phyloP scores from a whole-genome alignment of 345 rosid species.

The Eutrema yunnanense region DNA sequence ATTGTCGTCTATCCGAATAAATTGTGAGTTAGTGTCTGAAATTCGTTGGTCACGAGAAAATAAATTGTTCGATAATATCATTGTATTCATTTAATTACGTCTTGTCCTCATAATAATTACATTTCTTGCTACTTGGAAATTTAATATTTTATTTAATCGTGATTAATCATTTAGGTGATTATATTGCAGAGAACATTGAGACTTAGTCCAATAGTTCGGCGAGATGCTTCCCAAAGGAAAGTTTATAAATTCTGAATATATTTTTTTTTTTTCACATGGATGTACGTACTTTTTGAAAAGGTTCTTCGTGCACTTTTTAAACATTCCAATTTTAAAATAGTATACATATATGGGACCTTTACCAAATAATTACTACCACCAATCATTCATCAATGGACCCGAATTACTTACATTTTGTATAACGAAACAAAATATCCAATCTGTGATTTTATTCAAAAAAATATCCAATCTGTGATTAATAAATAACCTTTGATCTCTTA shows the following conservation, averaged over 20 bases:
- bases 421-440: background rate
- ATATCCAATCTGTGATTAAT: no score
- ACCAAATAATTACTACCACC: constrained; percentile 3
- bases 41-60: no score
- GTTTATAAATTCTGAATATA: background rate
- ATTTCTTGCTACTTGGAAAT: no score
- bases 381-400: constrained; percentile 4
- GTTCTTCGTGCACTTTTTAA: constrained; percentile 19
- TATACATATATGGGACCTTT: constrained; percentile 11
- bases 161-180: background rate
- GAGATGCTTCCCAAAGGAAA: background rate
- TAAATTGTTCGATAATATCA: no score
- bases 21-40: no score
- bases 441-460: no score
- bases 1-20: no score
- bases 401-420: background rate
- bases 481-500: no score
- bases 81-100: no score
- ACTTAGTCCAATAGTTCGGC: constrained; percentile 10
- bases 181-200: background rate
- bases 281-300: constrained; percentile 8
- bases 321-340: constrained; percentile 14
- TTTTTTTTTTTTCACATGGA: background rate
- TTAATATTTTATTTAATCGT: no score
- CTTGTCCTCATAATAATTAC: no score